Conservation (phyloP, 306 rosid species). For the Inga oerstediana region DNA sequence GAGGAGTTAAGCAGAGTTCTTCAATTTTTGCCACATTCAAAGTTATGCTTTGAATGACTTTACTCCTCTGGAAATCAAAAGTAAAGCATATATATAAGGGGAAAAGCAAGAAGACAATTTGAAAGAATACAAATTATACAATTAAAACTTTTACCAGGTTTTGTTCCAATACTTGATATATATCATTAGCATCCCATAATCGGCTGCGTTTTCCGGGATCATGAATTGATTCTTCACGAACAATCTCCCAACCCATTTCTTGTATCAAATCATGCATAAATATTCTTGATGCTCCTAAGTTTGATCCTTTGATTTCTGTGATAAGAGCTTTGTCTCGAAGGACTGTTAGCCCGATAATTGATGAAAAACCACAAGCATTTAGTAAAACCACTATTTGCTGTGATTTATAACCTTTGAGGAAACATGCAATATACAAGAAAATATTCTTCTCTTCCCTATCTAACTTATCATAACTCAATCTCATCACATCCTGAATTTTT, state of each 20-base stretch:
- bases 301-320: slow-evolving; percentile 17
- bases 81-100: not conserved
- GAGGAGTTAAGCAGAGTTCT: not conserved
- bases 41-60: slow-evolving; percentile 8
- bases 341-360: slow-evolving; percentile 16
- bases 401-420: slow-evolving; percentile 23
- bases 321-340: slow-evolving; percentile 41
- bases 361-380: slow-evolving; percentile 30
- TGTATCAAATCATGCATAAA: slow-evolving; percentile 33
- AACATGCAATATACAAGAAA: slow-evolving; percentile 34
- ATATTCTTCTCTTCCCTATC: slow-evolving; percentile 34
- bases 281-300: not conserved
- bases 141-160: not conserved
- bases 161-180: not conserved
- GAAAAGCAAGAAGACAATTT: not conserved
- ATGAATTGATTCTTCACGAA: not conserved
- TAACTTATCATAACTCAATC: slow-evolving; percentile 37
- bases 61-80: not conserved
- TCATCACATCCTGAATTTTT: slow-evolving; percentile 24
- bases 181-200: not conserved
- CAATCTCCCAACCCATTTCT: slow-evolving; percentile 13
- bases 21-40: not conserved
- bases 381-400: slow-evolving; percentile 22
- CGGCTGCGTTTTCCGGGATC: slow-evolving; percentile 1
- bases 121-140: not conserved